Conservation (phyloP, 148 eudicot genomes). For the Mesembryanthemum crystallinum region DNA sequence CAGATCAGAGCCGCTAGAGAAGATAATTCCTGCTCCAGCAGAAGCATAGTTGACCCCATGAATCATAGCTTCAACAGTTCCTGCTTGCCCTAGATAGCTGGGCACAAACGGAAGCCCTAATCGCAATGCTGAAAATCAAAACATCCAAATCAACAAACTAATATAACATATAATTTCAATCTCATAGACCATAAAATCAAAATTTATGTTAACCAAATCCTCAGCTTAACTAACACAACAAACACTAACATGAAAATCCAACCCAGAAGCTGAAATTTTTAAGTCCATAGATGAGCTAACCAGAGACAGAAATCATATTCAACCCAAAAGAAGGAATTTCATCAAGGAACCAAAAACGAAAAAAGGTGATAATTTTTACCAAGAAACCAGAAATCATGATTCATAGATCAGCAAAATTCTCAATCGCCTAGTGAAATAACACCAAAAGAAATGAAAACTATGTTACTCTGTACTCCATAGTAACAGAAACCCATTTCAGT, state of each 20-base stretch:
- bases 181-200: background rate
- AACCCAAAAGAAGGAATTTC: slow-evolving; percentile 6
- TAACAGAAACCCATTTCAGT: background rate
- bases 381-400: background rate
- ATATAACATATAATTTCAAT: background rate
- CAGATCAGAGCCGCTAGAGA: slow-evolving; percentile 86
- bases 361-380: background rate
- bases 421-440: too few relatives aligned
- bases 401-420: too few relatives aligned
- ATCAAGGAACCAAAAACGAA: background rate
- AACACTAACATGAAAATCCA: too few relatives aligned
- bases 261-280: too few relatives aligned
- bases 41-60: slow-evolving; percentile 96
- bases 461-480: too few relatives aligned
- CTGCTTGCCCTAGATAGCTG: slow-evolving; percentile 67
- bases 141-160: background rate
- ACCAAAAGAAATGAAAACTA: too few relatives aligned
- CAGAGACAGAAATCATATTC: background rate
- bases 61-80: slow-evolving; percentile 61
- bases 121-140: slow-evolving; percentile 46
- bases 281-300: background rate
- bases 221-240: too few relatives aligned
- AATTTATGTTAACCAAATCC: background rate
- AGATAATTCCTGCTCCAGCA: slow-evolving; percentile 92
- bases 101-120: slow-evolving; percentile 88